phyloP scores from a whole-genome alignment of 768 basidiomycete species.

The Podaxis sp. region DNA sequence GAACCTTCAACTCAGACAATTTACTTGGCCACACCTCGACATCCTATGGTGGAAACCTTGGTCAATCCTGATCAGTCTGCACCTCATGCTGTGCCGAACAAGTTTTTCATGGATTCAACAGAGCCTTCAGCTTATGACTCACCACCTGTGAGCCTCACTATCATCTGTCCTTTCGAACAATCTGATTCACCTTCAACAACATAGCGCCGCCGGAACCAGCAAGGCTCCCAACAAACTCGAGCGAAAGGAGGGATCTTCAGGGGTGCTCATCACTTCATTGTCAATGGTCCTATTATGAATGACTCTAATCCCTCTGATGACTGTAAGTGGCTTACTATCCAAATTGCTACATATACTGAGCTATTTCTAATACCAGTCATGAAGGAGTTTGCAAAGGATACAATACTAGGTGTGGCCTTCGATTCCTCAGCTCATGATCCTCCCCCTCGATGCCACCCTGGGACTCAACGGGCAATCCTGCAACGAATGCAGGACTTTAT shows the following conservation, averaged over 20 bases:
- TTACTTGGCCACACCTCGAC: not conserved
- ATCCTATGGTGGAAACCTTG: not conserved
- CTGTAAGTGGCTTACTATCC: not conserved
- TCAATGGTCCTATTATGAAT: not conserved
- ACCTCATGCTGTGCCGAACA: not conserved
- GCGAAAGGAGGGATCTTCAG: too few relatives aligned
- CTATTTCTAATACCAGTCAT: not conserved
- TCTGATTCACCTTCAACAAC: too few relatives aligned
- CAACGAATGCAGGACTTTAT: not conserved
- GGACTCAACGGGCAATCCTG: not conserved
- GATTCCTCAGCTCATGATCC: not conserved
- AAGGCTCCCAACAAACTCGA: too few relatives aligned
- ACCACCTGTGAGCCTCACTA: too few relatives aligned
- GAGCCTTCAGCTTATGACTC: too few relatives aligned
- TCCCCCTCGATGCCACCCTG: not conserved
- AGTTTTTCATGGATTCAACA: not conserved
- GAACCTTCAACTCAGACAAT: not conserved
- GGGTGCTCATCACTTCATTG: too few relatives aligned
- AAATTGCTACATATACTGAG: not conserved
- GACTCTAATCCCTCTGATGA: not conserved
- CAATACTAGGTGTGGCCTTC: not conserved
- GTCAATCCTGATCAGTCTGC: too few relatives aligned
- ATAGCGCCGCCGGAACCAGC: too few relatives aligned
- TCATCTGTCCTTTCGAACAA: too few relatives aligned
- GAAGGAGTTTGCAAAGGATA: not conserved